These are phyloP conservation scores for Vitellaria paradoxa DNA, from an alignment of 179 eudicot species.

Conservation along the genomic window DNA sequence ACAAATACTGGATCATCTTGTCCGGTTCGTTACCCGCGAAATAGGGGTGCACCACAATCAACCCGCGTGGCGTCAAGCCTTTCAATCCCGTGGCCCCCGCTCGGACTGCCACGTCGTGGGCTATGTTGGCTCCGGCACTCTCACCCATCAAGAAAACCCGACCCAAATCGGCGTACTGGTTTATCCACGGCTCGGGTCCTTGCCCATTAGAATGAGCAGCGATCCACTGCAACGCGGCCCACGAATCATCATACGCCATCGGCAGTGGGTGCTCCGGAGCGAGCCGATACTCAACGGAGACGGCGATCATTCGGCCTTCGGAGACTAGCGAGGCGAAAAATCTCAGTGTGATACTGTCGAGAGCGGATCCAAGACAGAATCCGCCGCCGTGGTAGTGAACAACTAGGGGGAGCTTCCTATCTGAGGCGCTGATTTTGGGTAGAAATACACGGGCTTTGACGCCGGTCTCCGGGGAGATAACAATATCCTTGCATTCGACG, in stretches of 20 bases:
- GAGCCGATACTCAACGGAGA: slow-evolving; percentile 54
- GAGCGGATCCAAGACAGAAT: slow-evolving; percentile 44
- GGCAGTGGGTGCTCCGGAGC: slow-evolving; percentile 61
- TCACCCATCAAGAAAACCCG: slow-evolving; percentile 47
- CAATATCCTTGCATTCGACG: slow-evolving; percentile 7
- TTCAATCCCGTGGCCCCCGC: slow-evolving; percentile 21
- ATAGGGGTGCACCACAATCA: slow-evolving; percentile 35
- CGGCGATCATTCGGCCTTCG: slow-evolving; percentile 15
- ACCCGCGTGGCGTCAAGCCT: slow-evolving; percentile 17
- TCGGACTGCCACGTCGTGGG: slow-evolving; percentile 34
- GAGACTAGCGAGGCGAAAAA: slow-evolving; percentile 20
- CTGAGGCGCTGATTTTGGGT: slow-evolving; percentile 1
- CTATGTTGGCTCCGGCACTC: slow-evolving; percentile 46
- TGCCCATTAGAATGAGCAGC: slow-evolving; percentile 30
- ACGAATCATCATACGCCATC: slow-evolving; percentile 47
- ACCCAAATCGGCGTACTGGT: slow-evolving; percentile 33
- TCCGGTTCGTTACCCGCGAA: slow-evolving; percentile 25
- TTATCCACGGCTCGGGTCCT: slow-evolving; percentile 49
- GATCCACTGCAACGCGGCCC: slow-evolving; percentile 50
- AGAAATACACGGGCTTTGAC: slow-evolving; percentile 16
- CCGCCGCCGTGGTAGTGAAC: slow-evolving; percentile 57
- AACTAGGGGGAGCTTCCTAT: slow-evolving; percentile 34
- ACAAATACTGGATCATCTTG: slow-evolving; percentile 21
- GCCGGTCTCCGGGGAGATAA: slow-evolving; percentile 8
- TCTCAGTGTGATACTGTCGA: slow-evolving; percentile 16